Conservation (phyloP, 2,329 filamentous ascomycete genomes). For the Microcyclospora pomicola region DNA sequence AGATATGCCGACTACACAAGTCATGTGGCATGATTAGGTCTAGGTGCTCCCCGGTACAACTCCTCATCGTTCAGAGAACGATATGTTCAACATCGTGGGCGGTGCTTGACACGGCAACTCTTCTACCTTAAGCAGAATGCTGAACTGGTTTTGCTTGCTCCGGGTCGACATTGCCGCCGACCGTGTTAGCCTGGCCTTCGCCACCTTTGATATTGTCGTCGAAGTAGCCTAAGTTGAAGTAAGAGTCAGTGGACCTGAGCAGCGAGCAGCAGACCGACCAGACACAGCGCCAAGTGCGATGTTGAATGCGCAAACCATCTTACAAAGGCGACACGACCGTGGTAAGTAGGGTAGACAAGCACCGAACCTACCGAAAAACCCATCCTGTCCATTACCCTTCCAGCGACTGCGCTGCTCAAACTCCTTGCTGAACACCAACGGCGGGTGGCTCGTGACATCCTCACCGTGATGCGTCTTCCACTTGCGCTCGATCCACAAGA, state of each 20-base stretch:
- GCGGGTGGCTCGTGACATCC: slow-evolving; percentile 1
- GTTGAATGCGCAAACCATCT: too few species aligned
- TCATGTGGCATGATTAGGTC: too few species aligned
- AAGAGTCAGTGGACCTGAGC: neutral
- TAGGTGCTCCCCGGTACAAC: too few species aligned
- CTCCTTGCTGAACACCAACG: slow-evolving; percentile 2
- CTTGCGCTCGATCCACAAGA: slow-evolving; percentile 3
- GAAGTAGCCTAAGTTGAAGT: neutral
- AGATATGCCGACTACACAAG: too few species aligned
- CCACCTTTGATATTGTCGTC: slow-evolving; percentile 2
- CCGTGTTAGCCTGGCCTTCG: neutral
- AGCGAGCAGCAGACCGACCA: neutral
- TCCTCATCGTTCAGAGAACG: too few species aligned
- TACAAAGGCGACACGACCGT: too few species aligned
- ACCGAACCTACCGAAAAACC: slow-evolving; percentile 1
- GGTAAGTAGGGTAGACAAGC: too few species aligned
- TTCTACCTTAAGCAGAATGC: too few species aligned
- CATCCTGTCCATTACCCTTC: slow-evolving; percentile 2
- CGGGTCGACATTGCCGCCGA: slow-evolving; percentile 1
- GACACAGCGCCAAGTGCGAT: too few species aligned
- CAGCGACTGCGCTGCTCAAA: slow-evolving; percentile 2
- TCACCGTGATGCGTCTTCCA: slow-evolving; percentile 2
- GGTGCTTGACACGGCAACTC: too few species aligned
- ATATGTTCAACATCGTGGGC: too few species aligned
- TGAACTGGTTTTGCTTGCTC: neutral